Evolutionary conservation across 2,329 filamentous ascomycete genomes (phyloP).

Genomic region (Pseudopyricularia javanii): DNA sequence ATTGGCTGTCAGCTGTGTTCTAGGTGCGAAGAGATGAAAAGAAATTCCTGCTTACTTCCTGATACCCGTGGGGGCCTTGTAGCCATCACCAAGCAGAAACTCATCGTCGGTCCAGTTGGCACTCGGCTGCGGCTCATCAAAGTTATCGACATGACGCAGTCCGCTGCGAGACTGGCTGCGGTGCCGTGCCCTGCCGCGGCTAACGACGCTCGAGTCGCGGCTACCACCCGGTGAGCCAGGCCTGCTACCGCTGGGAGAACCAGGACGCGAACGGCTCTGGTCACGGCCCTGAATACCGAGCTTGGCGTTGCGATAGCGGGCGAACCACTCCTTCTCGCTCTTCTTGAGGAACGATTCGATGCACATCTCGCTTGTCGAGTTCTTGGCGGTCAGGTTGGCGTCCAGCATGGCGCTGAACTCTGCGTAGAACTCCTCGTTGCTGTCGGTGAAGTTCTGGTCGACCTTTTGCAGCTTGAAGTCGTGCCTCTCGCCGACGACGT

Average conservation of each 20-base stretch:
- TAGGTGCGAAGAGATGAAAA: background rate
- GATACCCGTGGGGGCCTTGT: background rate
- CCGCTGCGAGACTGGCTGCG: background rate
- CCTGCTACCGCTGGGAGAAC: background rate
- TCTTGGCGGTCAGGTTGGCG: slow-evolving; percentile 37
- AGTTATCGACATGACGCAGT: background rate
- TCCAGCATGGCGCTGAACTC: slow-evolving; percentile 42
- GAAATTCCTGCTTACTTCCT: background rate
- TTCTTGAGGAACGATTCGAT: slow-evolving; percentile 54
- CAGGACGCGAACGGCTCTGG: slow-evolving; percentile 10
- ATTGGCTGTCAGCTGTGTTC: background rate
- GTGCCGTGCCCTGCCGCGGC: background rate
- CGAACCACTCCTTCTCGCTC: slow-evolving; percentile 57
- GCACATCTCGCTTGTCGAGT: slow-evolving; percentile 45
- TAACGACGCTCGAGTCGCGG: background rate
- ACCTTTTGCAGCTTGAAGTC: slow-evolving; percentile 54
- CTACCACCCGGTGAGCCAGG: background rate
- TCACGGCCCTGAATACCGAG: slow-evolving; percentile 6
- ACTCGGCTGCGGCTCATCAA: background rate
- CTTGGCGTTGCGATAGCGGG: slow-evolving; percentile 38
- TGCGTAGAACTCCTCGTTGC: slow-evolving; percentile 46
- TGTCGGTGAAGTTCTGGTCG: slow-evolving; percentile 55
- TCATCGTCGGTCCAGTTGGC: background rate
- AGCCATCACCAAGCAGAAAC: background rate
- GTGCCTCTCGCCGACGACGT: slow-evolving; percentile 46